Conservation (phyloP, 2,329 filamentous ascomycete genomes). For the Trichoderma simmonsii region DNA sequence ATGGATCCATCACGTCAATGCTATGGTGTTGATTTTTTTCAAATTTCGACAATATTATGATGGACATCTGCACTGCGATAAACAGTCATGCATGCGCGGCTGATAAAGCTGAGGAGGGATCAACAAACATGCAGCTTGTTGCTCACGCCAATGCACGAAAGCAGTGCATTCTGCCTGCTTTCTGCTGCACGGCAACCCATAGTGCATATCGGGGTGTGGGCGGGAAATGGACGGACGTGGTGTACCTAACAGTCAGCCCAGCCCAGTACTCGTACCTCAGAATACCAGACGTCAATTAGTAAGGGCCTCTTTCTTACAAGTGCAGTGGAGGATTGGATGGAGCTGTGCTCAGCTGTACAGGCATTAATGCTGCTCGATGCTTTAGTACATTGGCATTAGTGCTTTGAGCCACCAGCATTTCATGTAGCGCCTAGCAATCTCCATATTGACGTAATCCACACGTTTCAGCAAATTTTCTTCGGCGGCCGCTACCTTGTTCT, state of each 20-base stretch:
- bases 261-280: too few relatives aligned
- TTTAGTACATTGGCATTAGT: neutral
- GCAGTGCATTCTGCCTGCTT: conserved; percentile 9
- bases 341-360: neutral
- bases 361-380: neutral
- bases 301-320: neutral
- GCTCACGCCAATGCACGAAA: conserved; percentile 14
- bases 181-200: conserved; percentile 4
- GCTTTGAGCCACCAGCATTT: neutral
- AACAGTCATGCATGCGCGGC: neutral
- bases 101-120: neutral
- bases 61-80: neutral
- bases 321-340: neutral
- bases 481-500: neutral
- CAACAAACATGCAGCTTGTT: conserved; percentile 11
- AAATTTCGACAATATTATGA: neutral
- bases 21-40: neutral
- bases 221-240: neutral
- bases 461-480: neutral
- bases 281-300: neutral
- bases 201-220: neutral
- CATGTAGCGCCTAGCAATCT: neutral
- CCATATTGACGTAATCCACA: neutral
- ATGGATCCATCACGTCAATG: neutral
- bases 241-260: neutral